These are phyloP conservation scores for Arthrobotrys iridis DNA, from an alignment of 2,329 filamentous ascomycete genomes.

Conservation along the genomic window DNA sequence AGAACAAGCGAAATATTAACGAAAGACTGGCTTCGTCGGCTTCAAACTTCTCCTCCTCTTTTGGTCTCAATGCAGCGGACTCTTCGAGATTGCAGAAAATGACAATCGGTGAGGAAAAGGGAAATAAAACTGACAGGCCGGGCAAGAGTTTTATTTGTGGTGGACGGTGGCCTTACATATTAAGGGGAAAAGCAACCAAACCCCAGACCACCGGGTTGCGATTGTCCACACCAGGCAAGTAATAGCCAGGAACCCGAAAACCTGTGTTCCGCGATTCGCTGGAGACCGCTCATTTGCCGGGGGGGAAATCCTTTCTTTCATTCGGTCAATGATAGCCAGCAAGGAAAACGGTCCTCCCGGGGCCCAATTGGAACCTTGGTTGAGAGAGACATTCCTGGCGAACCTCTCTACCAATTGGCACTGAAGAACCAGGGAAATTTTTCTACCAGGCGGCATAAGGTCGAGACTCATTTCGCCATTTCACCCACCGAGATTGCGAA, in stretches of 20 bases:
- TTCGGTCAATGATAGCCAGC: not conserved
- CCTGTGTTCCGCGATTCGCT: constrained; percentile 23
- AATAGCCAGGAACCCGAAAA: constrained; percentile 19
- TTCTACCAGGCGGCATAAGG: constrained; percentile 17
- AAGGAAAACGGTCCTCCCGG: constrained; percentile 7
- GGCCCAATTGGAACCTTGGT: constrained; percentile 13
- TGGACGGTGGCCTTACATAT: constrained; percentile 16
- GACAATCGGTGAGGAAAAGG: constrained; percentile 39
- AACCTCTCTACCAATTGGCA: constrained; percentile 30
- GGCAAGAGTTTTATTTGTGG: constrained; percentile 22
- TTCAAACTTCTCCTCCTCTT: constrained; percentile 29
- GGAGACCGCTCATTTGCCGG: constrained; percentile 28
- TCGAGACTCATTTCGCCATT: constrained; percentile 41
- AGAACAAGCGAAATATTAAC: constrained; percentile 52
- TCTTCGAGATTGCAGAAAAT: constrained; percentile 9
- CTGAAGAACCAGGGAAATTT: constrained; percentile 9
- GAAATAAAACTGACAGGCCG: constrained; percentile 24
- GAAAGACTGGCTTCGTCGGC: constrained; percentile 50
- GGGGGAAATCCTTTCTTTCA: not conserved
- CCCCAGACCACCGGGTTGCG: constrained; percentile 23
- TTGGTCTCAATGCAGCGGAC: not conserved
- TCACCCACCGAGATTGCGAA: constrained; percentile 38
- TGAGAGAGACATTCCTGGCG: constrained; percentile 35
- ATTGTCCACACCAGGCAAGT: constrained; percentile 18
- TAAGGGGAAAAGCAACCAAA: constrained; percentile 49